Evolutionary conservation across 2,329 filamentous ascomycete species (phyloP), one percentile per base, ranked within the genome.

Genomic region (Penicillium sp.): DNA sequence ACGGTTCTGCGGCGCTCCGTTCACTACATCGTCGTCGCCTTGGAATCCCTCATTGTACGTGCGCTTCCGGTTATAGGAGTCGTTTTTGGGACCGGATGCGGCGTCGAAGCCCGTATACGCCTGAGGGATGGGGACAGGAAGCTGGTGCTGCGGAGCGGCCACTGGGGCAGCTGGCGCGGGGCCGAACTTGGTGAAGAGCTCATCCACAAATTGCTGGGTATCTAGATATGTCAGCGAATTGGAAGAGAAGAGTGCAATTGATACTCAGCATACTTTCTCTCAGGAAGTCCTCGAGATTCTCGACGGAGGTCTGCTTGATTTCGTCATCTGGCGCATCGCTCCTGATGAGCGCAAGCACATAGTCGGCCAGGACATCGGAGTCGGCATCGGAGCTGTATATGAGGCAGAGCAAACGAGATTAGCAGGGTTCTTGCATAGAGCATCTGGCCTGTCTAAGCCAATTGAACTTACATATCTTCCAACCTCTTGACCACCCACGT

Each of bases 321-420:
- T 81, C 76, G n/a, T 81, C 79, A 59, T 84, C 82, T 3, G 82
- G 76, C 42, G 83, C 83, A 63, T 86, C 83, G 15, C 80, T 81
- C 45, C 80, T 81, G 45, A 87, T 79, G 34, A 88, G 78, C 22
- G 84, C 85, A 49, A 87, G 76, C 7, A 87, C 84, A 67, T 87
- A 88, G 65, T 88, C 85, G 34, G 84, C 84, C 20, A 88, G 81
- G 2, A 87, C 83, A 64, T 85, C 84, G 12, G 81, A 81, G 68
- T 88, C 85, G 34, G 84, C 85, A 69, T 87, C 85, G n/a, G 83
- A 85, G 63, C 84, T 86, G 65, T 10, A n/a, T 15, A 15, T 48
- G 56, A 55, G 11, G 17, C 4, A 47, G 43, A 39, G 34, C n/a
- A n/a, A 45, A 53, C n/a, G 5, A 34, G 2, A 50, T 67, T 58